Percentiles rank a stretch among this genome's conserved stretches.
phyloP scores from a whole-genome alignment of 2,329 filamentous ascomycete species.

The Fusarium nygamai region DNA sequence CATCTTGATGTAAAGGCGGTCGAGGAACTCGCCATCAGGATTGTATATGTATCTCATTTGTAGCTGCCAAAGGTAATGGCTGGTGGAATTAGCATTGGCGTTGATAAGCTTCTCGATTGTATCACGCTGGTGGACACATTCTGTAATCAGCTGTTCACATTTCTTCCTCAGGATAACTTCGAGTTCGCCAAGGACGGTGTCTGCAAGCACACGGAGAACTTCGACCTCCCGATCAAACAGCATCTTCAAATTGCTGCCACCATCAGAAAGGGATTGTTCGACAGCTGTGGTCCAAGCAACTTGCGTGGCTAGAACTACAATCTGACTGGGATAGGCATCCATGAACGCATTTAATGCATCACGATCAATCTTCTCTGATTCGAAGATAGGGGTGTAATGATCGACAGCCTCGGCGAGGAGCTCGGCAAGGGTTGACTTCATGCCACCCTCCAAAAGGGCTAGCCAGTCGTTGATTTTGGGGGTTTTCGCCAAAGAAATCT shows the following conservation, averaged over 20 bases:
- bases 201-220: conserved; percentile 84
- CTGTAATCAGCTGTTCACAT: conserved; percentile 98
- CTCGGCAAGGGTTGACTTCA: conserved; percentile 94
- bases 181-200: conserved; percentile 89
- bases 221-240: conserved; percentile 86
- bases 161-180: conserved; percentile 90
- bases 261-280: conserved; percentile 77
- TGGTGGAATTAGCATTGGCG: conserved; percentile 76
- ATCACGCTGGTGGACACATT: conserved; percentile 97
- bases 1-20: conserved; percentile 92
- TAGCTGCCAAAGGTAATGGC: conserved; percentile 90
- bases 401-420: conserved; percentile 86
- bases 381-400: conserved; percentile 82
- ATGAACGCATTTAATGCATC: conserved; percentile 83
- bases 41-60: conserved; percentile 97
- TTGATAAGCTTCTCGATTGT: conserved; percentile 87
- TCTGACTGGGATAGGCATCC: conserved; percentile 85
- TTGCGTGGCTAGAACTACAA: conserved; percentile 94
- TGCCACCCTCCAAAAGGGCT: conserved; percentile 88
- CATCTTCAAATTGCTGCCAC: conserved; percentile 73
- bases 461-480: conserved; percentile 99
- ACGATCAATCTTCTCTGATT: conserved; percentile 74
- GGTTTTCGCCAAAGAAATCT: conserved; percentile 91
- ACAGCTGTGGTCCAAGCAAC: conserved; percentile 93
- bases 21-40: conserved; percentile 80